Conservation (phyloP, 768 basidiomycete genomes). For the Boletus sp. region DNA sequence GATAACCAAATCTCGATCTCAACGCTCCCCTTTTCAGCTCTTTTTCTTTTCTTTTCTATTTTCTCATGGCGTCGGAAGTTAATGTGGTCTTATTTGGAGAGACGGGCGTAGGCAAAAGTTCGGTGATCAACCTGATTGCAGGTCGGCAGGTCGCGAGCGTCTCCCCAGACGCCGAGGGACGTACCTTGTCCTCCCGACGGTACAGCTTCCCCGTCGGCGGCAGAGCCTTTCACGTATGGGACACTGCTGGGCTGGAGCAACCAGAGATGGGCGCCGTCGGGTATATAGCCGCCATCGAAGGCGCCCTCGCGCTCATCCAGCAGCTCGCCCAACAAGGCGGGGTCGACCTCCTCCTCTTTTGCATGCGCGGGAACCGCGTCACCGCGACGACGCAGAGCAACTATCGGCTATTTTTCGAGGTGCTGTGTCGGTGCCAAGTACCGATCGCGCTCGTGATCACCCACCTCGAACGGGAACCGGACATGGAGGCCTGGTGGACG, state of each 20-base stretch:
- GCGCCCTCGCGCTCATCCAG: slow-evolving; percentile 33
- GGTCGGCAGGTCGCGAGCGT: slow-evolving; percentile 17
- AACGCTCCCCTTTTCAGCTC: background rate
- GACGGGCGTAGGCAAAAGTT: slow-evolving; percentile 35
- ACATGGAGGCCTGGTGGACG: slow-evolving; percentile 36
- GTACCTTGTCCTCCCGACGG: slow-evolving; percentile 31
- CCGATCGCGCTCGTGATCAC: slow-evolving; percentile 33
- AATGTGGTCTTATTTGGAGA: slow-evolving; percentile 47
- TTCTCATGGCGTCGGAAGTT: slow-evolving; percentile 16
- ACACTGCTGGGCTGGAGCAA: slow-evolving; percentile 34
- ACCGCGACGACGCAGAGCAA: slow-evolving; percentile 36
- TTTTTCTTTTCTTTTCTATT: background rate
- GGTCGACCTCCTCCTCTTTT: slow-evolving; percentile 41
- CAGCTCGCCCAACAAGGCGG: slow-evolving; percentile 31
- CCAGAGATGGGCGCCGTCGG: slow-evolving; percentile 18
- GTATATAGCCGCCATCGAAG: slow-evolving; percentile 29
- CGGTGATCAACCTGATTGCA: slow-evolving; percentile 31
- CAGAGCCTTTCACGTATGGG: slow-evolving; percentile 25
- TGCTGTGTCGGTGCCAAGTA: slow-evolving; percentile 36
- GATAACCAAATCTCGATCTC: background rate
- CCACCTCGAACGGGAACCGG: slow-evolving; percentile 36
- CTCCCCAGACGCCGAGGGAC: slow-evolving; percentile 28
- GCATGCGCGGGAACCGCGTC: slow-evolving; percentile 39
- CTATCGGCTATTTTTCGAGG: slow-evolving; percentile 38
- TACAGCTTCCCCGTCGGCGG: slow-evolving; percentile 24